Evolutionary conservation across 1,139 yeast species (phyloP).

Genomic region (Geotrichum candidum): DNA sequence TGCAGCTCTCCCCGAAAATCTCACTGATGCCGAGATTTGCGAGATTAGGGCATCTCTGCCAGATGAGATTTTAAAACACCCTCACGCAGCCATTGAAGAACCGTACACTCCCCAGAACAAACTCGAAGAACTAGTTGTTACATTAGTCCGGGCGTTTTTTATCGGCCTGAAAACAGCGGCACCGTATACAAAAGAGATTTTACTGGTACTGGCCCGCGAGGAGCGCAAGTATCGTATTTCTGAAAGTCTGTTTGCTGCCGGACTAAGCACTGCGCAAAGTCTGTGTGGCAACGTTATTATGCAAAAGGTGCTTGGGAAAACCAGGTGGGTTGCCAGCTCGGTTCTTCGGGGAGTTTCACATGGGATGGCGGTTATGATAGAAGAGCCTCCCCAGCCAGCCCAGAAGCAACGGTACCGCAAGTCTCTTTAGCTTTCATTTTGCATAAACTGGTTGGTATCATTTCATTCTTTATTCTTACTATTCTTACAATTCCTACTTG

Average conservation of each 20-base stretch:
- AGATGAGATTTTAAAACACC: slow-evolving; percentile 1
- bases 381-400: neutral
- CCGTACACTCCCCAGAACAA: slow-evolving; percentile 12
- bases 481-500: neutral
- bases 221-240: slow-evolving; percentile 13
- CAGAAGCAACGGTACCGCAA: neutral
- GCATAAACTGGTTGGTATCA: neutral
- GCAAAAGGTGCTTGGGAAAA: neutral
- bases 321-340: slow-evolving; percentile 8
- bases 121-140: slow-evolving; percentile 11
- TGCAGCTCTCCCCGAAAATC: slow-evolving; percentile 6
- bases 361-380: slow-evolving; percentile 12
- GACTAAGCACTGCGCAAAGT: slow-evolving; percentile 2
- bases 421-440: neutral
- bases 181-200: slow-evolving; percentile 10
- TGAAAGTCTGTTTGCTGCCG: slow-evolving; percentile 7
- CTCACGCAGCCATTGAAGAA: neutral
- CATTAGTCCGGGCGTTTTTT: slow-evolving; percentile 12
- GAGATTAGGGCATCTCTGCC: slow-evolving; percentile 10
- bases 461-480: neutral
- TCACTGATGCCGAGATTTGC: slow-evolving; percentile 10
- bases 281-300: slow-evolving; percentile 5
- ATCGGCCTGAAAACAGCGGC: slow-evolving; percentile 15
- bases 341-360: slow-evolving; percentile 14
- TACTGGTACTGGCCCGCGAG: slow-evolving; percentile 8